Conservation (phyloP, 129 eudicot species). For the Dittrichia graveolens region DNA sequence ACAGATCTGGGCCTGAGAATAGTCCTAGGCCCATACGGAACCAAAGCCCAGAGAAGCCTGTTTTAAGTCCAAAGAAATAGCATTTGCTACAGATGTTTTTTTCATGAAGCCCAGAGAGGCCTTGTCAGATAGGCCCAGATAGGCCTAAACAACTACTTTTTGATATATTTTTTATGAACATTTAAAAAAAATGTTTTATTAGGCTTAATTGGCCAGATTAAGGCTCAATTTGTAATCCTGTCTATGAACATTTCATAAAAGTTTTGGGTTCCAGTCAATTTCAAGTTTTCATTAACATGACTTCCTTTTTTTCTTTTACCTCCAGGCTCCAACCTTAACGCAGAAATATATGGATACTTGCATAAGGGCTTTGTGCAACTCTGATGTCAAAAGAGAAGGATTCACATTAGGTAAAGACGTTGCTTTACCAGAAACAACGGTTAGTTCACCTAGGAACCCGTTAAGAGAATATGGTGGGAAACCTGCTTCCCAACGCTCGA, state of each 20-base stretch:
- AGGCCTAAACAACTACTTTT: background rate
- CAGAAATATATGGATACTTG: constrained; percentile 48
- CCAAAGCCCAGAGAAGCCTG: background rate
- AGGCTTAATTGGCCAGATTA: background rate
- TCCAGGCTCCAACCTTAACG: constrained; percentile 83
- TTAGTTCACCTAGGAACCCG: constrained; percentile 50
- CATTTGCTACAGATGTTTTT: background rate
- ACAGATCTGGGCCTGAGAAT: background rate
- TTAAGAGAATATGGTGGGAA: constrained; percentile 60
- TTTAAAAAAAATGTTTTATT: background rate
- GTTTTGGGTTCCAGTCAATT: background rate
- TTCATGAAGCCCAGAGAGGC: background rate
- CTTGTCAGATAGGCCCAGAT: background rate
- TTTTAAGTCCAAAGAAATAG: background rate
- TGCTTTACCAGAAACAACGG: constrained; percentile 75
- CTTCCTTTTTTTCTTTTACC: background rate
- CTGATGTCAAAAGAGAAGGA: constrained; percentile 78
- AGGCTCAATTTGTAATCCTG: background rate
- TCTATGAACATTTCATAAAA: background rate
- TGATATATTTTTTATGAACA: no score
- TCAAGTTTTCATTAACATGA: background rate
- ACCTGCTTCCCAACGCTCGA: constrained; percentile 52
- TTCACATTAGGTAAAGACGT: constrained; percentile 83
- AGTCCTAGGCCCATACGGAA: background rate
- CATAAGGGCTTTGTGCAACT: constrained; percentile 79